Evolutionary conservation across 257 asterid species (phyloP).

Genomic region (Solanum dulcamara): DNA sequence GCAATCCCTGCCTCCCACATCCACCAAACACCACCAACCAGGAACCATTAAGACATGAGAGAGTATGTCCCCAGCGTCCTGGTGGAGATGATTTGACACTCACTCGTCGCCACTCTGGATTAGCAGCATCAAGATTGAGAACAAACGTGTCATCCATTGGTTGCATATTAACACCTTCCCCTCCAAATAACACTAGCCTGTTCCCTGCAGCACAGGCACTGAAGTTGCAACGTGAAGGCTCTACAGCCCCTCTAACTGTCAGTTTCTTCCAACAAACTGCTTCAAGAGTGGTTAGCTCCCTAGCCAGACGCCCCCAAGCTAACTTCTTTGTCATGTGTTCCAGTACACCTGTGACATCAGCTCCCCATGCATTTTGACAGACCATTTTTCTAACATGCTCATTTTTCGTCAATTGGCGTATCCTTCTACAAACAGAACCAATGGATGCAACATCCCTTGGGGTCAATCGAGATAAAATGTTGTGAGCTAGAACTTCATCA

Average conservation of each 20-base stretch:
- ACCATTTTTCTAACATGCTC: constrained; percentile 81
- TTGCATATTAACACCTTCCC: constrained; percentile 91
- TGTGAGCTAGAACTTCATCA: constrained; percentile 84
- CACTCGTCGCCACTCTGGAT: constrained; percentile 75
- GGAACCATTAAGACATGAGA: constrained; percentile 68
- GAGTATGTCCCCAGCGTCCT: constrained; percentile 92
- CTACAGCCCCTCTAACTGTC: constrained; percentile 75
- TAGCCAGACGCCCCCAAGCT: constrained; percentile 86
- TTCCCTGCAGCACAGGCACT: constrained; percentile 92
- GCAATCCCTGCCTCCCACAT: constrained; percentile 72
- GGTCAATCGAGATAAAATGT: constrained; percentile 61
- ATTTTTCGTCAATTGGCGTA: constrained; percentile 60
- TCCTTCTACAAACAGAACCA: constrained; percentile 80
- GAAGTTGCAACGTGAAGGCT: constrained; percentile 84
- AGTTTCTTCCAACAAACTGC: constrained; percentile 77
- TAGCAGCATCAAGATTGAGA: constrained; percentile 61
- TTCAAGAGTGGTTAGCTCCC: constrained; percentile 86
- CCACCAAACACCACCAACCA: constrained; percentile 86
- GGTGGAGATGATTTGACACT: constrained; percentile 74
- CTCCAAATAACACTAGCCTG: constrained; percentile 75
- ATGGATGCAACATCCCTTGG: constrained; percentile 90
- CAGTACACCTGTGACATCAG: constrained; percentile 71
- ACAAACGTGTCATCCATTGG: constrained; percentile 94
- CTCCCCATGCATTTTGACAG: constrained; percentile 92
- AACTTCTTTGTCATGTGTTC: constrained; percentile 66